Conservation (phyloP, 192 early-diverging fungal genomes). For the Geranomyces michiganensis region DNA sequence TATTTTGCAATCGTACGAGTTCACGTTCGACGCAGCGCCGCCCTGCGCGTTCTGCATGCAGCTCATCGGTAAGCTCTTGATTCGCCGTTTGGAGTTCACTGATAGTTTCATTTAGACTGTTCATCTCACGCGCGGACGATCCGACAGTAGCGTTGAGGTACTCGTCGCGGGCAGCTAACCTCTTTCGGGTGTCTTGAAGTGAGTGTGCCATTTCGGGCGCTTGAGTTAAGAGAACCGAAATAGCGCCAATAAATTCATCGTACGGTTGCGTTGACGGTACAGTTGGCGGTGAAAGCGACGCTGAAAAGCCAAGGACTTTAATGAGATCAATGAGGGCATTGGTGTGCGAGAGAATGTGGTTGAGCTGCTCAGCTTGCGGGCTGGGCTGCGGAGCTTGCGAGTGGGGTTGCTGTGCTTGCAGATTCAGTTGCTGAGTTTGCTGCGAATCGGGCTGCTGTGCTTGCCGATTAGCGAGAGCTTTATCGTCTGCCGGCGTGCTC, state of each 20-base stretch:
- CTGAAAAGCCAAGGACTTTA: background rate
- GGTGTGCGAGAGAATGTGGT: background rate
- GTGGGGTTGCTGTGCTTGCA: background rate
- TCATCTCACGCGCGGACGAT: background rate
- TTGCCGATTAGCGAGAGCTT: background rate
- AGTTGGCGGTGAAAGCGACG: background rate
- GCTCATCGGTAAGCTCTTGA: background rate
- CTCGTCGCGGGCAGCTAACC: background rate
- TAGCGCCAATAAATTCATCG: background rate
- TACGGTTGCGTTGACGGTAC: background rate
- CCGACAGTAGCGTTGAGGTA: background rate
- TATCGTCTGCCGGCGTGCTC: background rate
- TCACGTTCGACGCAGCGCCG: constrained; percentile 6
- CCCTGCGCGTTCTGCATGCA: background rate
- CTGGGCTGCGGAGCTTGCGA: too few species aligned
- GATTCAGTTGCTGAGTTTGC: background rate
- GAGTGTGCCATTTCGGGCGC: background rate
- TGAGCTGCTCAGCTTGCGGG: too few species aligned
- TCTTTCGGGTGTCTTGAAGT: background rate
- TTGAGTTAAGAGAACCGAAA: background rate
- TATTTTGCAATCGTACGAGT: background rate
- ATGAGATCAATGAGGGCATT: background rate
- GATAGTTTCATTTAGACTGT: background rate
- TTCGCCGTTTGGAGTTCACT: background rate
- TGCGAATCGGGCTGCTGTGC: background rate